Evolutionary conservation across 2,329 filamentous ascomycete species (phyloP), one percentile per base, ranked within the genome.

Genomic region (Fusarium circinatum): DNA sequence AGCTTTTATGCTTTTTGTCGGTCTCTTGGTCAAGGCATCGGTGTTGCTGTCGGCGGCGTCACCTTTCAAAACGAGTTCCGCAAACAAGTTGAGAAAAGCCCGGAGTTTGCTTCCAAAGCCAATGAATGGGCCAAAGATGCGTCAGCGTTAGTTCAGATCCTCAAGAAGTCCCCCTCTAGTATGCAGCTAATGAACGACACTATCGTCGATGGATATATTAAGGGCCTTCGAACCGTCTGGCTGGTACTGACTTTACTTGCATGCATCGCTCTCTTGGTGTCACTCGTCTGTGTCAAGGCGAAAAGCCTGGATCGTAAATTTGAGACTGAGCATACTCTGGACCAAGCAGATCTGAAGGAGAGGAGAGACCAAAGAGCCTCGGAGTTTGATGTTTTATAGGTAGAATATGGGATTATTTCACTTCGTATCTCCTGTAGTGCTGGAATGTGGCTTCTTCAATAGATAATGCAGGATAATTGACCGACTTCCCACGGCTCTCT

Each of bases 41-140:
- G 91, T 30, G 89, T 93, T 6, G 90, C 91, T 5, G 85, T 93
- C 58, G 89, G 90, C 5, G 91, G 92, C 8, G 90, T 91, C 38
- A 86, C 92, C 60, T 93, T 94, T 82, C 91, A 94, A 80, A 94
- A 93, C 73, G 85, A 86, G 64, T 88, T 92, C 81, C 83, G 82
- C 61, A 81, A 80, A 49, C 86, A 88, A 68, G 80, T 92, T 49
- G 73, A 83, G 20, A 83, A 79, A 5, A 86, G 86, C 51, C 83
- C 87, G 1, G 80, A 82, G 28, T 85, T 90, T 57, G 86, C 86
- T 4, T 54, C 56, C 22, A 59, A 76, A 62, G 84, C 79, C n/a
- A 68, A 78, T 52, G 82, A 84, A 54, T 89, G 89, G 77, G 87
- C 87, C 17, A 84, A 85, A 60, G 89, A 92, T 78, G 88, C 90